A percentile compares a stretch with the other conserved stretches of the same genome.
phyloP scores from a whole-genome alignment of 352 stramenopile genomes.

The Globisporangium iwayamae region DNA sequence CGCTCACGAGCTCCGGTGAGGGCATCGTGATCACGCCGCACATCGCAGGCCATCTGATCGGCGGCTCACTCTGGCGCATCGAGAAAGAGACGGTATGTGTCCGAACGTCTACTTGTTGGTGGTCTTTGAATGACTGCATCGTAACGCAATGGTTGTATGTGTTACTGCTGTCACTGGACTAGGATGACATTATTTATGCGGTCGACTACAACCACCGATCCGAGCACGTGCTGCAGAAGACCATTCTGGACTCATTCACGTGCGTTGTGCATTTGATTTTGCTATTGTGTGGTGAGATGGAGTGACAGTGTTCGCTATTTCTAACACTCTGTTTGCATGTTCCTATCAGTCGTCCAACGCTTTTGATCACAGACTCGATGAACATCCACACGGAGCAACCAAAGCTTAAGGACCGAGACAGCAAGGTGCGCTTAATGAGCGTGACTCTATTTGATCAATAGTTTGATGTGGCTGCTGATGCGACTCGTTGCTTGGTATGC shows the following conservation, averaged over 20 bases:
- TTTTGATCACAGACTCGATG: constrained; percentile 90
- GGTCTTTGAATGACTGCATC: not conserved
- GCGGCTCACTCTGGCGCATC: constrained; percentile 93
- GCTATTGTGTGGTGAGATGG: not conserved
- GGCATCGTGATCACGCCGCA: constrained; percentile 93
- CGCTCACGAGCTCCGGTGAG: constrained; percentile 77
- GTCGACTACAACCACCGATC: constrained; percentile 93
- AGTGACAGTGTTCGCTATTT: not conserved
- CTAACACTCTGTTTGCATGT: not conserved
- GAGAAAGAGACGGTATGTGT: constrained; percentile 88
- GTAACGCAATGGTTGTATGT: not conserved
- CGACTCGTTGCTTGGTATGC: too few species aligned
- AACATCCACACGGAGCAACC: constrained; percentile 81
- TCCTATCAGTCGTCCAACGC: constrained; percentile 56
- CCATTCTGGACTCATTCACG: constrained; percentile 92
- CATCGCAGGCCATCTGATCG: constrained; percentile 92
- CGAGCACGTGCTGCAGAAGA: constrained; percentile 93
- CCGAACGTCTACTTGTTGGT: not conserved
- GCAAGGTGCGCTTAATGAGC: constrained; percentile 31
- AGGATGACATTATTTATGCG: constrained; percentile 92
- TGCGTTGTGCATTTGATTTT: constrained; percentile 21
- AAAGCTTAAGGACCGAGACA: constrained; percentile 86
- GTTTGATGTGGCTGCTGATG: too few species aligned
- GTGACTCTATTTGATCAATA: too few species aligned
- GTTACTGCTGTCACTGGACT: constrained; percentile 1